Evolutionary conservation across 768 basidiomycete species (phyloP), one percentile per base, ranked within the genome.

Genomic region (Xerocomellus chrysenteron): DNA sequence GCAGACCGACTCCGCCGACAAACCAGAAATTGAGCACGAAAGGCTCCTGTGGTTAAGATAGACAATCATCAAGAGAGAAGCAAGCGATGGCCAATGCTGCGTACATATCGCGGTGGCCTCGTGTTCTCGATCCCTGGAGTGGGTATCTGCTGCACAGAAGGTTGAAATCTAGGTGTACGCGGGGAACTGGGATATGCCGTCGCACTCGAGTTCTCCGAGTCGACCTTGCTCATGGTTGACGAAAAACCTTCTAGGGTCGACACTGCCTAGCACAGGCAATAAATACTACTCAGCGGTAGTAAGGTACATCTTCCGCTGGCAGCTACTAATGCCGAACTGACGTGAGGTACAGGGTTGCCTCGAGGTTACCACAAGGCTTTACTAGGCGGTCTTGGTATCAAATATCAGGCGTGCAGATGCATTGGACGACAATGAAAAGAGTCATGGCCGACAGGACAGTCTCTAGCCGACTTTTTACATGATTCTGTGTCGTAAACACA

Each of bases 101-200:
- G 45, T 50, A 82, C 82, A 72, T 75, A 81, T 64, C 74, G 76
- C 32, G 74, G 71, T 14, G 77, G 72, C 12, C 73, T 72, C 48
- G 71, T 65, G 16, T 65, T 51, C 26, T 64, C 64, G 32, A 59
- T 52, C 11, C 67, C 74, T 14, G 78, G 76, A 2, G 79, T 70
- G 14, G 83, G 83, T 60, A 84, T 82, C 28, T 78, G 68, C 49
- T 82, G 74, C 2, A 77, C 75, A 2, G 79, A 77, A 44, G 78
- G 77, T 54, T 73, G 75, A 62, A 77, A 79, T 56, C 72, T 70
- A 49, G 71, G 68, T 2, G 75, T 76, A 26, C 56, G 54, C 5
- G 63, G 64, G 30, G 54, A 47, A 24, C 17, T 19, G n/a, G 21
- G 44, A 10, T 47, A 42, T 17, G 47, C 3, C 12, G 32, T 10